Conservation (phyloP, 1,139 yeast genomes). For the Magnusiomyces magnusii region DNA sequence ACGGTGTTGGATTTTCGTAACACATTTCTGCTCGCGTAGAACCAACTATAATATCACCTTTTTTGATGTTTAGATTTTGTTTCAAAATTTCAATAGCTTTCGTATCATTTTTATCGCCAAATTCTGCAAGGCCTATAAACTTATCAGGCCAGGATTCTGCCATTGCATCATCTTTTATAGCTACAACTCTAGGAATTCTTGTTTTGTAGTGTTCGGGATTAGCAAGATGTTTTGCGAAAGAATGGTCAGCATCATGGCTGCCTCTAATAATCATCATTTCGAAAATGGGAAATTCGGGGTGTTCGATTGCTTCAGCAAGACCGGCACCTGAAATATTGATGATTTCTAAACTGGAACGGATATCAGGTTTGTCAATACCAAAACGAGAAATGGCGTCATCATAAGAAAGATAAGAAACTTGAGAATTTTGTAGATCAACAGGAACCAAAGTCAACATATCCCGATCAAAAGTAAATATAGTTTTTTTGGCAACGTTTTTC, state of each 20-base stretch:
- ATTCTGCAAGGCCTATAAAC: constrained; percentile 14
- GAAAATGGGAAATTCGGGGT: constrained; percentile 50
- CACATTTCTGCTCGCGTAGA: constrained; percentile 57
- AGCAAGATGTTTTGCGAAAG: constrained; percentile 36
- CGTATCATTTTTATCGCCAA: constrained; percentile 5
- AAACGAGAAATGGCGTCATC: constrained; percentile 59
- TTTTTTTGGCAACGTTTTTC: constrained; percentile 40
- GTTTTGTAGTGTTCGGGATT: constrained; percentile 45
- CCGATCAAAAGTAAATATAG: constrained; percentile 31
- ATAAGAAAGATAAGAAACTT: constrained; percentile 48
- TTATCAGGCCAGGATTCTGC: constrained; percentile 9
- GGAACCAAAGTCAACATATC: constrained; percentile 11
- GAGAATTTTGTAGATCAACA: constrained; percentile 7
- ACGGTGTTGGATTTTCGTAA: constrained; percentile 93
- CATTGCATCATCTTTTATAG: constrained; percentile 20
- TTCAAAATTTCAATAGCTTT: constrained; percentile 17
- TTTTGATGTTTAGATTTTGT: constrained; percentile 30
- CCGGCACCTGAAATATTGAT: constrained; percentile 25
- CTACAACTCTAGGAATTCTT: constrained; percentile 53
- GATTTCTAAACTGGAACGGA: constrained; percentile 50
- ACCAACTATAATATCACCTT: constrained; percentile 72
- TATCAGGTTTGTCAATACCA: constrained; percentile 95
- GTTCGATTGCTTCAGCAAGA: constrained; percentile 26
- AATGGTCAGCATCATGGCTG: constrained; percentile 31
- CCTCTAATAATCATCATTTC: constrained; percentile 61